Base-by-base conservation (phyloP, 1,284 basidiomycete genomes). In the Leccinum cinnamomeum region DNA sequence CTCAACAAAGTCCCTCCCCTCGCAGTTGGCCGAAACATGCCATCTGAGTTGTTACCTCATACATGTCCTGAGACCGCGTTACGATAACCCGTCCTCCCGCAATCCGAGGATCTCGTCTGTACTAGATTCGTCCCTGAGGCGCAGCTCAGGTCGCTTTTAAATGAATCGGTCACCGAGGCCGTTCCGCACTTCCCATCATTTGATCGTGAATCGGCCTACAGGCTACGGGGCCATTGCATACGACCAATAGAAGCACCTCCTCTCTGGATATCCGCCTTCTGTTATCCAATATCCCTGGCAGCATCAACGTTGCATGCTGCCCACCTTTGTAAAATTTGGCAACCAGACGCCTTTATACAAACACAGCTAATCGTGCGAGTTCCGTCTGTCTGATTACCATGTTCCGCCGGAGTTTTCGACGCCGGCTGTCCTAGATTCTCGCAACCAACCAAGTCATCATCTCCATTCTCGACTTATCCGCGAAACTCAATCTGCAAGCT, bases 121-220 rank as follows among this genome's bases (percentile, higher is more conserved):
- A 18, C 25, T 16, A 23, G 25, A 16, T 53, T 16, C 37, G 63
- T 33, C n/a, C 65, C 59, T 65, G 55, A 65, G 46, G 39, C 18
- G 55, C 39, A 35, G 14, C 41, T 8, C 30, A 54, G 41, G 59
- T 51, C 48, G 30, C 0, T 5, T 55, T 25, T 5, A 68, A 56
- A 63, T 67, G 58, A 55, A 68, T 53, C 54, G 18, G 7, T 50
- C 59, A 33, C 54, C 23, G 64, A 37, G 62, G 46, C 53, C 33
- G 39, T 41, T 50, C 59, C 53, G 57, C 57, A 53, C 67, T 64
- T 56, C 44, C 59, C 16, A 60, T 64, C 60, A 56, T 8, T 71
- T 48, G 58, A 66, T 70, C 61, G 63, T 67, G 68, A 70, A 70
- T 71, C 70, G 56, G 35, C 51, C 23, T 30, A 28, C 23, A 44